Percentiles rank a stretch among this genome's conserved stretches.
These are phyloP conservation scores for Amyloporia xantha DNA, from an alignment of 768 basidiomycete genomes.

Conservation along the genomic window DNA sequence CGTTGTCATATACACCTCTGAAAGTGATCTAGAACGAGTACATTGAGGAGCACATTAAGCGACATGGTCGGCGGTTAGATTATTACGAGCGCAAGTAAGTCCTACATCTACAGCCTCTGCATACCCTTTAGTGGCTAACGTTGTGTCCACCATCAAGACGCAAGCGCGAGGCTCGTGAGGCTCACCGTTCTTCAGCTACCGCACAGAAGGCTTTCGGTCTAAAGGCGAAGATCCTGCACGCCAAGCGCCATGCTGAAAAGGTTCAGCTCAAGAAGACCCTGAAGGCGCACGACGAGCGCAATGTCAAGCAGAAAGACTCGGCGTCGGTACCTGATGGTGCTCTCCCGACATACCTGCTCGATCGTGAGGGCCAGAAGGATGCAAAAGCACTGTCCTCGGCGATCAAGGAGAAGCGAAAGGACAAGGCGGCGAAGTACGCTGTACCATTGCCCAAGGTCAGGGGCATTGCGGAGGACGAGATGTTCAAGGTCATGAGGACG, in stretches of 20 bases:
- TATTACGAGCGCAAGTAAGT: constrained; percentile 91
- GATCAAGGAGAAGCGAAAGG: constrained; percentile 97
- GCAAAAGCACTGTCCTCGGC: constrained; percentile 94
- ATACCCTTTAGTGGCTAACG: background rate
- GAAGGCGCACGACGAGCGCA: constrained; percentile 98
- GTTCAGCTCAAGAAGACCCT: constrained; percentile 99
- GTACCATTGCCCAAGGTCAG: constrained; percentile 96
- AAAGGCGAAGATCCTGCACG: constrained; percentile 97
- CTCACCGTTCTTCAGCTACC: constrained; percentile 67
- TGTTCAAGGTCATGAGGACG: constrained; percentile 98
- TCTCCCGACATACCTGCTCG: constrained; percentile 90
- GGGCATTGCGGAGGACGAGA: constrained; percentile 98
- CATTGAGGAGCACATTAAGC: constrained; percentile 97
- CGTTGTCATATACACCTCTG: background rate
- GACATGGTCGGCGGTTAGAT: constrained; percentile 93
- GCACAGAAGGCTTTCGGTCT: constrained; percentile 95
- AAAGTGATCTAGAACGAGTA: constrained; percentile 77
- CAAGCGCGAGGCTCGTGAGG: constrained; percentile 75
- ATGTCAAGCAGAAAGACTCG: constrained; percentile 90
- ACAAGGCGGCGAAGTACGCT: constrained; percentile 97
- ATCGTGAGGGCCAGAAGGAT: constrained; percentile 96
- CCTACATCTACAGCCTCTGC: background rate
- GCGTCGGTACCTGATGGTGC: constrained; percentile 83
- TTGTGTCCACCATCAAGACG: constrained; percentile 43
- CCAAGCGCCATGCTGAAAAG: constrained; percentile 94